Conservation (phyloP, 2,329 filamentous ascomycete species). For the Phaeosphaeria sp. region DNA sequence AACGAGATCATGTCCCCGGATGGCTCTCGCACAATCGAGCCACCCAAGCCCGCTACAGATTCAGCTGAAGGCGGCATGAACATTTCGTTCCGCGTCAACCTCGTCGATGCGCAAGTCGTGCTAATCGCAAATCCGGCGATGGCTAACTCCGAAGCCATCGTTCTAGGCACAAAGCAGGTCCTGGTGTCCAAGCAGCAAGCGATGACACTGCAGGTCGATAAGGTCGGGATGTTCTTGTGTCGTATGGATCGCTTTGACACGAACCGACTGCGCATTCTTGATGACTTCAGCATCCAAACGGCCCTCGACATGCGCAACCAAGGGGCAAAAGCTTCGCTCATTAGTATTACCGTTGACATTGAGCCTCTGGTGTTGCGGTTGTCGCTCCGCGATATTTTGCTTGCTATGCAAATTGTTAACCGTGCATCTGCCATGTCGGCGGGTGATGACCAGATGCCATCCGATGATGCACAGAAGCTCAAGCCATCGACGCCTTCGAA, state of each 20-base stretch:
- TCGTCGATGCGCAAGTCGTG: constrained; percentile 96
- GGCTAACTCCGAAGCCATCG: constrained; percentile 91
- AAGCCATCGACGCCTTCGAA: constrained; percentile 55
- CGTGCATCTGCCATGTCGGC: constrained; percentile 87
- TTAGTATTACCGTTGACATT: constrained; percentile 83
- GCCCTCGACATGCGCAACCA: constrained; percentile 78
- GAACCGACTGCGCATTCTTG: constrained; percentile 86
- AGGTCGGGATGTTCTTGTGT: constrained; percentile 97
- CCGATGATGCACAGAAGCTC: constrained; percentile 62
- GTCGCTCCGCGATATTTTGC: constrained; percentile 90
- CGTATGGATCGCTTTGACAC: constrained; percentile 98
- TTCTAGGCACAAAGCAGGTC: constrained; percentile 91
- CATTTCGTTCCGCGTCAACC: constrained; percentile 86
- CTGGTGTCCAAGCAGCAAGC: constrained; percentile 93
- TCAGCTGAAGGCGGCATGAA: constrained; percentile 63
- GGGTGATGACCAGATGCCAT: constrained; percentile 53
- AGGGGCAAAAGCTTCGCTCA: constrained; percentile 66
- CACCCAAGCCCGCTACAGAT: constrained; percentile 26
- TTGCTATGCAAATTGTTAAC: constrained; percentile 90
- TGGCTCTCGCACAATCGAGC: constrained; percentile 28
- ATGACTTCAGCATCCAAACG: constrained; percentile 92
- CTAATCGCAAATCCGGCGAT: constrained; percentile 93
- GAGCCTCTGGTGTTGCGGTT: constrained; percentile 90
- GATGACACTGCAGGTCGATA: constrained; percentile 88
- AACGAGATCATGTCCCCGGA: constrained; percentile 45